Base-by-base conservation (phyloP, 2,329 filamentous ascomycete genomes). In the Pleoardoris graminearum region DNA sequence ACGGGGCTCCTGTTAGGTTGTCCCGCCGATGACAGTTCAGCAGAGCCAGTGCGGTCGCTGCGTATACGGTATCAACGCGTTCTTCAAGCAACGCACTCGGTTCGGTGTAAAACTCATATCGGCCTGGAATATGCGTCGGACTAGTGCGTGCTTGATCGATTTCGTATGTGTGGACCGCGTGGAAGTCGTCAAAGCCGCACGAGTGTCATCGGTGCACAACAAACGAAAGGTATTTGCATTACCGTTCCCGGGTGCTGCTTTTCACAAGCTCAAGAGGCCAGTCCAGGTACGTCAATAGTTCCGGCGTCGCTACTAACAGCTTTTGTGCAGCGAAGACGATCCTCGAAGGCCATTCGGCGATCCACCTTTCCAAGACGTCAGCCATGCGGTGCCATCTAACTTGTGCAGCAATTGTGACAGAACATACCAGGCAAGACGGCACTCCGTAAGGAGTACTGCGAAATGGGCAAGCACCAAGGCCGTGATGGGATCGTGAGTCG, bases 381-480 rank as follows among this genome's bases (percentile, higher is more conserved):
- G n/a, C n/a, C n/a, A n/a, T n/a, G n/a, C n/a, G n/a, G n/a, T n/a
- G n/a, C n/a, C n/a, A n/a, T n/a, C n/a, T n/a, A n/a, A n/a, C n/a
- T n/a, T n/a, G n/a, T n/a, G n/a, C n/a, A n/a, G n/a, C n/a, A n/a
- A n/a, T n/a, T n/a, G 33, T 17, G 8, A 8, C 33, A 17, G 14
- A 4, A 36, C 33, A 16, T 17, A 36, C 68, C 68, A 71, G 8
- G 60, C 52, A 7, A 53, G 50, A n/a, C 58, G 58, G 27, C 55
- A 50, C 35, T 64, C 58, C 7, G 57, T 57, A 27, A 69, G 33
- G 10, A 69, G 48, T 6, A 62, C 63, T 6, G 62, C 65, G 12
- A 68, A 70, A 47, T 69, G 61, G 1, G 59, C 56, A 1, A 66
- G 49, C n/a, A 70, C 61, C 23, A 70, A 61, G 30, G 64, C 62